Base-by-base conservation (phyloP, 495 filamentous ascomycete species). In the Trichoderma reesei region DNA sequence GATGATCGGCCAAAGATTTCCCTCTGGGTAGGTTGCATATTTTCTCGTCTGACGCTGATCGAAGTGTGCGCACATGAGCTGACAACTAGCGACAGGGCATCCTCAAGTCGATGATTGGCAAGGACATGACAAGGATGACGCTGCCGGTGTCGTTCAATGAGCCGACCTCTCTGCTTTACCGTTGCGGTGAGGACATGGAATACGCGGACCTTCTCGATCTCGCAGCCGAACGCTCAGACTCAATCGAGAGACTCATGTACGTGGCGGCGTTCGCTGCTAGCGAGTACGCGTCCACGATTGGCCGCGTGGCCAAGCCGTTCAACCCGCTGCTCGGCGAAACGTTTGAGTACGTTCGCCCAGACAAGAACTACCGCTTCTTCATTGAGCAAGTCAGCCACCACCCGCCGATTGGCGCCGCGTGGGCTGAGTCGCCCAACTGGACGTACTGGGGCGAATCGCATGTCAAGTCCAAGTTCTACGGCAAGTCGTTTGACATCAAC, bases 121-220 rank as follows among this genome's bases (percentile, higher is more conserved):
- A 98, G 73, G 94, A 98, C 72, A 98, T 98, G 94, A 98, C 94
- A 20, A 97, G 92, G 78, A 98, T 98, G 94, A 98, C 94, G 3
- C 81, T 98, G 5, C 94, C 94, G 0, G 94, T 98, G 5, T 96
- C 94, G 11, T 98, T 98, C 79, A 98, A 98, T 73, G 94, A 98
- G 75, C 95, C 95, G 13, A 98, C 94, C 11, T 98, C 94, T 18
- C 78, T 98, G n/a, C 83, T 98, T 26, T 92, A 98, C 70, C 90
- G 94, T 71, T 92, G 96, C 37, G 90, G 90, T 3, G 94, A 98
- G 76, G 94, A 98, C 71, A 89, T 98, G 86, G 94, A 98, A 76
- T 98, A 98, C 69, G 88, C 91, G 3, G 90, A 98, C 70, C 85
- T 98, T 9, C 81, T 98, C 62, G 90, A 98, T 71, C 87, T 88